Conservation (phyloP, 2,329 filamentous ascomycete species). For the Periconia macrospinosa region DNA sequence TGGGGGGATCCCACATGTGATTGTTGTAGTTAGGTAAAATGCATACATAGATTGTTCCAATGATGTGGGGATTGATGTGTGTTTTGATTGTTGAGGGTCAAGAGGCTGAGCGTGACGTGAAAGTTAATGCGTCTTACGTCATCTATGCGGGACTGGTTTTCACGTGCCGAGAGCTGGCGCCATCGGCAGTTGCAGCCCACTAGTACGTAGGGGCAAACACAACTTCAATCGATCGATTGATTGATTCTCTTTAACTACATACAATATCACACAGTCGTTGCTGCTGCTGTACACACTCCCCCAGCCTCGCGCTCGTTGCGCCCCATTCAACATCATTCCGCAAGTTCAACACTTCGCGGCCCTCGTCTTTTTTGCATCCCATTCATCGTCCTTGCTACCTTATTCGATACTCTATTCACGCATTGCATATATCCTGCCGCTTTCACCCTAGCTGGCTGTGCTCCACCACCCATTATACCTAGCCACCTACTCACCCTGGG, state of each 20-base stretch:
- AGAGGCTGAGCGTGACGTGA: no score
- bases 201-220: no score
- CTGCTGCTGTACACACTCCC: not conserved
- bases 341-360: slow-evolving; percentile 42
- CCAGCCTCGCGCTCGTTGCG: not conserved
- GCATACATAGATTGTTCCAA: no score
- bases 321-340: slow-evolving; percentile 22
- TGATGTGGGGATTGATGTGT: no score
- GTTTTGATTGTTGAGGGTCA: no score
- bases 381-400: slow-evolving; percentile 6
- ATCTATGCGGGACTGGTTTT: no score
- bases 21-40: no score
- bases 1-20: no score
- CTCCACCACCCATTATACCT: not conserved
- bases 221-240: no score
- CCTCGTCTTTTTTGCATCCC: slow-evolving; percentile 1
- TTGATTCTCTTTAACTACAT: no score
- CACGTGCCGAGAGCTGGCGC: not conserved
- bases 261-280: no score
- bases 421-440: slow-evolving; percentile 12
- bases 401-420: slow-evolving; percentile 9
- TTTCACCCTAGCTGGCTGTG: slow-evolving; percentile 10
- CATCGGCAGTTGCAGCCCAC: not conserved
- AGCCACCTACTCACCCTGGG: not conserved
- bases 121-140: no score